These are phyloP conservation scores for Penicillium psychrofluorescens DNA, from an alignment of 495 filamentous ascomycete genomes.

Conservation along the genomic window DNA sequence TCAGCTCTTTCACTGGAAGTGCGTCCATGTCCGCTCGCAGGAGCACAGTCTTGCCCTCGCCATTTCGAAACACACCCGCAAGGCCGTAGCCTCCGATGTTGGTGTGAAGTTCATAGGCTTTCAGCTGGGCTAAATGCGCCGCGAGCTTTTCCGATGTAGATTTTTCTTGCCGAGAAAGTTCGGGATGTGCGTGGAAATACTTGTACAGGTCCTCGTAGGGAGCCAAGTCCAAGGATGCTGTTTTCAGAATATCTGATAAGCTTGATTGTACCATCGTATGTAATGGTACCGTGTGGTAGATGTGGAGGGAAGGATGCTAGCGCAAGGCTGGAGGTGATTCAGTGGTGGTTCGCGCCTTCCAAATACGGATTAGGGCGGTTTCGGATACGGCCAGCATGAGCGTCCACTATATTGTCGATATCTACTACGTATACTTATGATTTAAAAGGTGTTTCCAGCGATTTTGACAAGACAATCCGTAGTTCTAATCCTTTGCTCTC, in stretches of 20 bases:
- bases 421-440: too few relatives aligned
- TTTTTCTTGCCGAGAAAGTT: conserved; percentile 48
- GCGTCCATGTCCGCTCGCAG: conserved; percentile 50
- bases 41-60: conserved; percentile 39
- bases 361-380: too few relatives aligned
- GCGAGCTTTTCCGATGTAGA: conserved; percentile 37
- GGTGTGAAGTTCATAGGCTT: conserved; percentile 32
- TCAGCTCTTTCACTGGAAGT: conserved; percentile 44
- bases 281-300: neutral
- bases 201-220: conserved; percentile 49
- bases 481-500: too few relatives aligned
- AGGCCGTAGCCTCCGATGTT: conserved; percentile 44
- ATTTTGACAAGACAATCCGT: too few relatives aligned
- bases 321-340: neutral
- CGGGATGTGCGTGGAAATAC: conserved; percentile 48
- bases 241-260: conserved; percentile 17
- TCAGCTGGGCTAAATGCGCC: conserved; percentile 20
- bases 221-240: conserved; percentile 15
- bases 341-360: too few relatives aligned
- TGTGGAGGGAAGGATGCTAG: neutral
- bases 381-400: too few relatives aligned
- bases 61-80: conserved; percentile 39
- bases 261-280: conserved; percentile 13
- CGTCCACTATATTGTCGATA: too few relatives aligned
- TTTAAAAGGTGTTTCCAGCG: too few relatives aligned